Evolutionary conservation across 768 basidiomycete species (phyloP).

Genomic region (Amanita inopinata): DNA sequence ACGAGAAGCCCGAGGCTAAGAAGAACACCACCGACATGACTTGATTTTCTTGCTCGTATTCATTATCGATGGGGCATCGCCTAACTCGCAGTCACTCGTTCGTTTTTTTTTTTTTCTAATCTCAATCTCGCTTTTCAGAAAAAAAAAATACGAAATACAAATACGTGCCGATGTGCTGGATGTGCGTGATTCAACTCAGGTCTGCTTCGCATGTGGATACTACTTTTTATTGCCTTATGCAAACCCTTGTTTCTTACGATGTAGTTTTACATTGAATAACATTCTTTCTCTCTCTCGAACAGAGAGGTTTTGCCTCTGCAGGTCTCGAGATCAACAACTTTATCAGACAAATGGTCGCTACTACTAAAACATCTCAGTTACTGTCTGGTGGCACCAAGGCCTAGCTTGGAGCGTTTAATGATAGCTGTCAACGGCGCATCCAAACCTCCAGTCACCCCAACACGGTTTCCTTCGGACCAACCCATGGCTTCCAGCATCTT

Average conservation of each 20-base stretch:
- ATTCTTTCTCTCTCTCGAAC: too few species aligned
- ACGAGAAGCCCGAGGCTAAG: conserved; percentile 37
- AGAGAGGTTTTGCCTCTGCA: not conserved
- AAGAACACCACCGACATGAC: conserved; percentile 1
- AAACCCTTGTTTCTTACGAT: too few species aligned
- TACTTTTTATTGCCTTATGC: too few species aligned
- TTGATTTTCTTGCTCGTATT: not conserved
- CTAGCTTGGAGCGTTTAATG: conserved; percentile 80
- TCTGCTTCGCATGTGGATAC: too few species aligned
- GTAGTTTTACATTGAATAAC: too few species aligned
- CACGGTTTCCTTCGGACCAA: conserved; percentile 75
- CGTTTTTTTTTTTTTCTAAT: too few species aligned
- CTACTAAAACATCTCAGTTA: conserved; percentile 12
- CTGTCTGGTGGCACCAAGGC: conserved; percentile 56
- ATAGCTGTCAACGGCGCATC: conserved; percentile 73
- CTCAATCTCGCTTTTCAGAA: too few species aligned
- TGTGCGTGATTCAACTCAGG: too few species aligned
- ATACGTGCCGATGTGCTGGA: too few species aligned
- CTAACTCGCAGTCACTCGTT: not conserved
- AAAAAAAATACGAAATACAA: too few species aligned
- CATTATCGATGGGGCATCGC: not conserved
- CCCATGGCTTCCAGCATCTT: conserved; percentile 85
- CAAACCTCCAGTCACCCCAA: conserved; percentile 60
- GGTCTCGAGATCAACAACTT: not conserved
- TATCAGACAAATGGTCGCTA: not conserved